Conservation (phyloP, 2,329 filamentous ascomycete genomes). For the Penicillium sp. region DNA sequence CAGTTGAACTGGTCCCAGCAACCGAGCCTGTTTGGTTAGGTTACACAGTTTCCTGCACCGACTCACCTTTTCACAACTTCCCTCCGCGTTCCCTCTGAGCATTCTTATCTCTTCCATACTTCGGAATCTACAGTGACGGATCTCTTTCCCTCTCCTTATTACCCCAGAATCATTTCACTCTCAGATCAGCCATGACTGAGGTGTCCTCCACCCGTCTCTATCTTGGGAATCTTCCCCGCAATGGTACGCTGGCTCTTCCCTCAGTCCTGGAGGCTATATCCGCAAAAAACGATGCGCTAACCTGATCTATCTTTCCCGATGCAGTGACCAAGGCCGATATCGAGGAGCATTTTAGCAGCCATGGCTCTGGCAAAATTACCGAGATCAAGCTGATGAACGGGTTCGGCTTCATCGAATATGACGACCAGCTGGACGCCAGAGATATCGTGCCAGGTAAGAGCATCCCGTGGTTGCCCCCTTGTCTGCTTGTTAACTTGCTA, state of each 20-base stretch:
- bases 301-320: constrained; percentile 1
- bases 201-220: constrained; percentile 95
- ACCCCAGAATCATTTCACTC: constrained; percentile 6
- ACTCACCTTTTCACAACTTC: constrained; percentile 3
- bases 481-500: constrained; percentile 19
- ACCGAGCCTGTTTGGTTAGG: neutral
- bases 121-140: constrained; percentile 4
- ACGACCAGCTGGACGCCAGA: constrained; percentile 95
- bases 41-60: constrained; percentile 14
- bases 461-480: constrained; percentile 10
- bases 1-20: neutral
- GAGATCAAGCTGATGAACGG: constrained; percentile 99
- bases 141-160: constrained; percentile 1
- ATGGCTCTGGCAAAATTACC: constrained; percentile 95
- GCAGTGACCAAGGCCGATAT: constrained; percentile 95
- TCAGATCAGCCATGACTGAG: constrained; percentile 62
- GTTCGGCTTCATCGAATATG: constrained; percentile 99
- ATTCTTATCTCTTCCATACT: constrained; percentile 7
- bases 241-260: constrained; percentile 62
- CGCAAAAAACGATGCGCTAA: neutral
- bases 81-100: neutral
- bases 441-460: constrained; percentile 93
- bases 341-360: constrained; percentile 88
- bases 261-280: constrained; percentile 8
- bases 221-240: constrained; percentile 93